Conservation (phyloP, 352 stramenopile genomes). For the Pythium sukuiense region DNA sequence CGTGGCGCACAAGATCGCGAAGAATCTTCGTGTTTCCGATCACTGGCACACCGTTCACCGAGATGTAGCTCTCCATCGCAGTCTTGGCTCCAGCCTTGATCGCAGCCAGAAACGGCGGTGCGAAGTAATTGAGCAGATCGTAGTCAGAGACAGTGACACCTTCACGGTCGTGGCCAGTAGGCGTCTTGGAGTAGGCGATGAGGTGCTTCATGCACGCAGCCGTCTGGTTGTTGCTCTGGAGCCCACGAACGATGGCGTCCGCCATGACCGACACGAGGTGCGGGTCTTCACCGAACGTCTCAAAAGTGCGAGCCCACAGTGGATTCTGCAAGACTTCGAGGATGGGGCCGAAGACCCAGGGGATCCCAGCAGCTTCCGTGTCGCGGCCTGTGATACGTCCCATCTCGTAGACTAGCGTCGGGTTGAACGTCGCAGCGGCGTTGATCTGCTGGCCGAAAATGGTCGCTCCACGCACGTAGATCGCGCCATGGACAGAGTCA, state of each 20-base stretch:
- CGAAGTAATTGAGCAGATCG: slow-evolving; percentile 85
- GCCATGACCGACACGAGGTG: slow-evolving; percentile 82
- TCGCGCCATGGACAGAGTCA: slow-evolving; percentile 91
- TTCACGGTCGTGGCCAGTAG: slow-evolving; percentile 79
- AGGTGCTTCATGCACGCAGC: slow-evolving; percentile 91
- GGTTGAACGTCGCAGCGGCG: slow-evolving; percentile 87
- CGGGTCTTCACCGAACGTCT: slow-evolving; percentile 94
- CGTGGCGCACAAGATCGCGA: slow-evolving; percentile 37
- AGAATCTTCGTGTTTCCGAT: slow-evolving; percentile 77
- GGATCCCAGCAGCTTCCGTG: slow-evolving; percentile 83
- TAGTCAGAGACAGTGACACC: slow-evolving; percentile 74
- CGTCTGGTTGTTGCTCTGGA: slow-evolving; percentile 68
- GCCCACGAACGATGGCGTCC: slow-evolving; percentile 67
- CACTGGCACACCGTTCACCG: slow-evolving; percentile 91
- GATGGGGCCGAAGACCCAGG: slow-evolving; percentile 91
- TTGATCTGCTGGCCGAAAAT: slow-evolving; percentile 91
- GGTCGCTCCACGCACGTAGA: slow-evolving; percentile 78
- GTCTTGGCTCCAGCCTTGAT: slow-evolving; percentile 80
- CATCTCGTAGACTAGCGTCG: slow-evolving; percentile 61
- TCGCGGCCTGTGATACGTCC: slow-evolving; percentile 79
- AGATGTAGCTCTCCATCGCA: slow-evolving; percentile 94
- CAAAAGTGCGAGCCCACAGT: slow-evolving; percentile 88
- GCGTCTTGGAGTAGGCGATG: slow-evolving; percentile 86
- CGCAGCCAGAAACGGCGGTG: slow-evolving; percentile 80
- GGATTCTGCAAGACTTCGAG: slow-evolving; percentile 87